phyloP scores from a whole-genome alignment of 129 eudicot genomes.

The Chrysanthemum lavandulifolium region DNA sequence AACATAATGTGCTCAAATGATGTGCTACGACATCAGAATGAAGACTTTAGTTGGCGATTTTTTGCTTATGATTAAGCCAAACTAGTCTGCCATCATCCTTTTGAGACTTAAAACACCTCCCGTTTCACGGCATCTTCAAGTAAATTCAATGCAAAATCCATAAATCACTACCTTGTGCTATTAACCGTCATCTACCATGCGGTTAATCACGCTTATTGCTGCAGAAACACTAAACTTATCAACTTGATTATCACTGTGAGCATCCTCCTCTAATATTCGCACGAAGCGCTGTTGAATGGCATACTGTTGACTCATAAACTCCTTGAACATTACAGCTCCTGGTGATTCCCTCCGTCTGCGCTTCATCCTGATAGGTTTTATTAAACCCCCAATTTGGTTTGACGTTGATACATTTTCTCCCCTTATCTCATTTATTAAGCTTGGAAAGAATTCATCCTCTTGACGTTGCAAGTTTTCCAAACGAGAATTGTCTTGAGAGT shows the following conservation, averaged over 20 bases:
- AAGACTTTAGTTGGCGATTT: too few relatives aligned
- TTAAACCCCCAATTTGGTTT: background rate
- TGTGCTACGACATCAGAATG: too few relatives aligned
- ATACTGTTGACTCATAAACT: constrained; percentile 1
- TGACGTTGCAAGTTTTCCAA: background rate
- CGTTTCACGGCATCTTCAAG: constrained; percentile 23
- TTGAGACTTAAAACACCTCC: too few relatives aligned
- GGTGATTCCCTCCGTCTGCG: background rate
- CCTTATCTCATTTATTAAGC: background rate
- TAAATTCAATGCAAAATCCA: constrained; percentile 22
- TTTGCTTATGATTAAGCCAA: background rate
- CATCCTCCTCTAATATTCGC: background rate
- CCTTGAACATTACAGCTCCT: background rate
- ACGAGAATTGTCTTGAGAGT: background rate
- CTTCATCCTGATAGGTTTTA: background rate
- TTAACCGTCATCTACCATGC: constrained; percentile 24
- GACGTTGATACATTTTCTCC: background rate
- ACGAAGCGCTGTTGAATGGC: background rate
- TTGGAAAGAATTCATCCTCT: constrained; percentile 4
- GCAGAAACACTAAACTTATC: too few relatives aligned
- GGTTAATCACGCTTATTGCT: constrained; percentile 15
- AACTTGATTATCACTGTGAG: too few relatives aligned
- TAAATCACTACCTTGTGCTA: constrained; percentile 11
- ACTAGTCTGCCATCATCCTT: background rate
- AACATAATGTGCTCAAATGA: too few relatives aligned